Base-by-base conservation (phyloP, 345 rosid species). In the Sisymbrium irio region DNA sequence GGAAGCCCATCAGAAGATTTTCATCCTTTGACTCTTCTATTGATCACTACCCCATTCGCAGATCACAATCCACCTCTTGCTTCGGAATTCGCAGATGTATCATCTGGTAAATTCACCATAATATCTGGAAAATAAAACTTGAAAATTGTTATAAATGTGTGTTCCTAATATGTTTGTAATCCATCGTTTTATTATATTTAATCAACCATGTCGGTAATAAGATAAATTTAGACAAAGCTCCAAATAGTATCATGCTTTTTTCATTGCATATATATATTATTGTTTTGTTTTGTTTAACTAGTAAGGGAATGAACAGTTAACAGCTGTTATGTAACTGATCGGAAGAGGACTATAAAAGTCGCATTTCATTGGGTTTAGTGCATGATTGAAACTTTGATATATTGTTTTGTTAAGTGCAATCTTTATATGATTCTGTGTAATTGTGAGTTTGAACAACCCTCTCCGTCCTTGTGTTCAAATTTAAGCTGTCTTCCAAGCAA, bases 401-500 rank as follows among this genome's bases (percentile, higher is more conserved):
- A 6, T 49, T 11, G 30, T 5, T 65, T 20, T 22, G 60, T 35
- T 10, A 28, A 18, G 15, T 62, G 53, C 18, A 14, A 17, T n/a
- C 3, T 30, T 36, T n/a, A 53, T 3, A 62, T 51, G 72, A 13
- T 57, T 57, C 22, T 53, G 55, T 67, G 73, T 39, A 74, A 67
- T 1, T 6, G 36, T 47, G 60, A 57, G 72, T 66, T 74, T 27
- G 60, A 65, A 56, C 32, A 63, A 45, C 59, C 9, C 40, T 22
- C 27, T 25, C 17, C 30, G 10, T 53, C 10, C 46, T 60, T 40
- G 55, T 67, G 42, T 65, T 15, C n/a, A 59, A 11, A n/a, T 59
- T 32, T 41, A 14, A 68, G 79, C 65, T 70, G 65, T 76, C 79
- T 76, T 76, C 57, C 59, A 76, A 76, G 79, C 79, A 69, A 69